Percentiles rank a stretch among this genome's conserved stretches.
Conservation (phyloP, 306 rosid genomes). For the Trifolium dubium region DNA sequence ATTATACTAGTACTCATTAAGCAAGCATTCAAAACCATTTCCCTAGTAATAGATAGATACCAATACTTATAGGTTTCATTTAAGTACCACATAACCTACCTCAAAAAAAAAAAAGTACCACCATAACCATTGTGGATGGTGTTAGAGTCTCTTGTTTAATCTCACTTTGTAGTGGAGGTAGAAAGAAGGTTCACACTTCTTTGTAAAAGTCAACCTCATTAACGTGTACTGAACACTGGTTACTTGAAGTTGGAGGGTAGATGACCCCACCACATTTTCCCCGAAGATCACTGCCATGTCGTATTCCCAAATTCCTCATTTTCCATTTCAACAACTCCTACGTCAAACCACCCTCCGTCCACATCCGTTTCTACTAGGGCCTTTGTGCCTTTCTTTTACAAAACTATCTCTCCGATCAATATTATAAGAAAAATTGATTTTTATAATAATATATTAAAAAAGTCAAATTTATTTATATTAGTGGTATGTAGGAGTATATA, state of each 20-base stretch:
- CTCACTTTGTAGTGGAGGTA: background rate
- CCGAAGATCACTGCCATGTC: slow-evolving; percentile 26
- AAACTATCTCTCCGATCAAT: too few relatives aligned
- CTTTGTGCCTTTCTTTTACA: background rate
- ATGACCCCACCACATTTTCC: slow-evolving; percentile 37
- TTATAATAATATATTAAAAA: too few relatives aligned
- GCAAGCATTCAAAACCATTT: too few relatives aligned
- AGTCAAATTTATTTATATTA: too few relatives aligned
- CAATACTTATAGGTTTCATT: too few relatives aligned
- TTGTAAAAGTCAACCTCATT: slow-evolving; percentile 34
- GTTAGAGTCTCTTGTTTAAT: background rate
- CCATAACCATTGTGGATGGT: too few relatives aligned
- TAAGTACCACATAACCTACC: too few relatives aligned
- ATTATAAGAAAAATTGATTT: too few relatives aligned
- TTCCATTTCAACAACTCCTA: background rate
- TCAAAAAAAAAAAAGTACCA: too few relatives aligned
- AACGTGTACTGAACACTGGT: slow-evolving; percentile 2
- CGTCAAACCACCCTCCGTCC: slow-evolving; percentile 1
- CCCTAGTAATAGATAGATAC: too few relatives aligned
- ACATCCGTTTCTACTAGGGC: slow-evolving; percentile 35
- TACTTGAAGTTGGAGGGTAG: background rate
- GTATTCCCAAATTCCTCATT: background rate
- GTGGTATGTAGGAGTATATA: too few relatives aligned
- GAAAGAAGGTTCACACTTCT: background rate
- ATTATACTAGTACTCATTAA: too few relatives aligned